Base-by-base conservation (phyloP, 192 early-diverging fungal genomes). In the Coemansia interrupta region DNA sequence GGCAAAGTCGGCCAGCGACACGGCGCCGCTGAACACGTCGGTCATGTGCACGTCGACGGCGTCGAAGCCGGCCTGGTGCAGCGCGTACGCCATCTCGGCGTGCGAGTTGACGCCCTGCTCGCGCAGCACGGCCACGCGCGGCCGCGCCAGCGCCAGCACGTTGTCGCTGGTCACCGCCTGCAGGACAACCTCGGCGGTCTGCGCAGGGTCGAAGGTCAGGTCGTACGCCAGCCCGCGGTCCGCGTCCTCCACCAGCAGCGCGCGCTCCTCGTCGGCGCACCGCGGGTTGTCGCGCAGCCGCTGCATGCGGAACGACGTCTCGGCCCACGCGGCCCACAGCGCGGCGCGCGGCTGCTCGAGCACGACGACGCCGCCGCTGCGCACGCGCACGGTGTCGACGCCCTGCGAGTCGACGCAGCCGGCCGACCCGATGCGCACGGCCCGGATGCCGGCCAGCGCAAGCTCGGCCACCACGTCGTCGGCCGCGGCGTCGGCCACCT, bases 41-140 rank as follows among this genome's bases (percentile, higher is more conserved):
- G 94, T 92, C 96, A 99, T 99, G 78, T 99, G 97, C 13, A 99
- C 92, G 78, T 99, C 97, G 4, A 96, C 89, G 11, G 90, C 86
- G 2, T 82, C 82, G 73, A 99, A 99, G 2, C 96, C 96, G n/a
- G 96, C 91, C 41, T 82, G 71, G 73, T 94, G 80, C 84, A 99
- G 96, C 5, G 95, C 90, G 59, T 84, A 94, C 0, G 96, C 95
- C 87, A 97, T 89, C 73, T 99, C 97, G 18, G 86, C 84, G 58
- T 92, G 92, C 23, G 89, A 88, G 82, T 98, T 99, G 29, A 98
- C 91, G 55, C 97, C 97, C 79, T 99, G 95, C 72, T 99, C 97
- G 64, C 97, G 90, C 54, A 99, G 73, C 29, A 99, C 87, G 1
- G 92, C 96, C 18, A 99, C 95, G 52, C 85, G 83, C 50, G 97